Base-by-base conservation (phyloP, 192 early-diverging fungal species). In the Umbelopsis ramanniana region DNA sequence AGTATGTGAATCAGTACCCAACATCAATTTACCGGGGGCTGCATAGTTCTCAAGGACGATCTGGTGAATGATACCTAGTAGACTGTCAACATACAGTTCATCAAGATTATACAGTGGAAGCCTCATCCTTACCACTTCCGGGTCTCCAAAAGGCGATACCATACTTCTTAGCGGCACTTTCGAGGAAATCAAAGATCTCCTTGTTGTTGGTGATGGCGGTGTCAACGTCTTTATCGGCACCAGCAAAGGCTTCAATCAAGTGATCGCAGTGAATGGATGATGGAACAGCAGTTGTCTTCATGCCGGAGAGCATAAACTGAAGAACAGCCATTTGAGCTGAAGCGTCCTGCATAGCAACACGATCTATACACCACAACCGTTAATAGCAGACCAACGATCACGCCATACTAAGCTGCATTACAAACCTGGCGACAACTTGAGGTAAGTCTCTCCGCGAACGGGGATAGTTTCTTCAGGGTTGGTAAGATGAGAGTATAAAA, bases 11-110 rank as follows among this genome's bases (percentile, higher is more conserved):
- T 96, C 96, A 10, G 97, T 98, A 79, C 97, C 97, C 68, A 99
- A 88, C 97, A 99, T 98, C 79, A 99, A 79, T 53, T 90, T 89
- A 77, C 97, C 97, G 17, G 97, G 97, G 52, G 96, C 94, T 68
- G 97, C 97, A 84, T 99, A 99, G 84, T 99, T 99, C 75, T 99
- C 97, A 52, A 99, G 85, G 33, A 99, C 96, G 69, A 99, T 95
- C 84, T 99, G 97, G 83, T 99, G 97, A 82, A 99, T 99, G 78
- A 99, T 99, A 67, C 92, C 67, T 68, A 21, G 29, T 7, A 7
- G 67, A 7, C 4, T 43, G 40, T 43, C 6, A 43, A 43, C 48
- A 50, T 17, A n/a, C 17, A 19, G 48, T n/a, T 3, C 40, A 5
- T 50, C n/a, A 21, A 8, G 19, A 19, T 5, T 21, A 50, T 17